Base-by-base conservation (phyloP, 2,329 filamentous ascomycete species). In the Stachybotrys chlorohalonatus region DNA sequence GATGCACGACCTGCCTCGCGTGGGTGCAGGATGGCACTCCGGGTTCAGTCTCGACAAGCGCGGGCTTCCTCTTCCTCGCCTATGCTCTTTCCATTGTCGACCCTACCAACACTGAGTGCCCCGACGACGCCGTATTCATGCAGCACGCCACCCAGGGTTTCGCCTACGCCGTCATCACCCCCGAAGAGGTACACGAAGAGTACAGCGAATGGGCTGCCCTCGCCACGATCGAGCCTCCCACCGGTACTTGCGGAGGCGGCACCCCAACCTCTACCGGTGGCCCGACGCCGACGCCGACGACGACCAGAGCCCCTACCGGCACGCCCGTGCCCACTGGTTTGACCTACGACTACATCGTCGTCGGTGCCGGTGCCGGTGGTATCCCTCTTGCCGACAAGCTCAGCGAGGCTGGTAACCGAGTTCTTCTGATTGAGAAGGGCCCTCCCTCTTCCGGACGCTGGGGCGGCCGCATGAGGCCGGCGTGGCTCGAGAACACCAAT, bases 371-470 rank as follows among this genome's bases (percentile, higher is more conserved):
- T 58, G 80, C 83, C 6, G 82, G 77, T 52, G 84, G 84, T 53
- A 78, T 86, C 45, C 70, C 73, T 52, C 76, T 86, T 47, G 82
- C 83, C 1, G 81, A 84, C 67, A 79, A 64, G 13, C 62, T 68
- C 2, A 83, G 82, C 36, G 81, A 85, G 65, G 75, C 80, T 52
- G 84, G 84, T 55, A 79, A 85, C 58, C 84, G 76, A 31, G 85
- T 88, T 5, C 71, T 89, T 9, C 75, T 89, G 15, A 76, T 84
- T 45, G 81, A 84, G 66, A 80, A 81, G 64, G 80, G 80, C 0
- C 79, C 81, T 11, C 73, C 78, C 51, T 87, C 83, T 9, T 82
- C 85, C 3, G 83, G 79, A n/a, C 75, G 81, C 58, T 87, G 84
- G 73, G 80, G 82, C 32, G 84, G 85, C 8, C 80, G 71, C 39